phyloP scores from a whole-genome alignment of 2,329 filamentous ascomycete species.

The Epicoccum nigrum region DNA sequence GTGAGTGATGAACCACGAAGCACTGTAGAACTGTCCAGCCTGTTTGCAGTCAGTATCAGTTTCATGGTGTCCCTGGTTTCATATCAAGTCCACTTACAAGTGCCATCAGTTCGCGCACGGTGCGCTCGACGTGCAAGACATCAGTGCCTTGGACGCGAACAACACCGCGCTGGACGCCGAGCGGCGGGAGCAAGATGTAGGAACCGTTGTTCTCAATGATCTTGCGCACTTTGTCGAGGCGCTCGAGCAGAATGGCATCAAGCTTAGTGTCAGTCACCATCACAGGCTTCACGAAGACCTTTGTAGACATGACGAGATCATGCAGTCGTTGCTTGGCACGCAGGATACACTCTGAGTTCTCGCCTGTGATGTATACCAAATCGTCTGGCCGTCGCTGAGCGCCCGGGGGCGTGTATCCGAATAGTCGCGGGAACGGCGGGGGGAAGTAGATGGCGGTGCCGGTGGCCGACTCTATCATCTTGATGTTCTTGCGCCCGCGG shows the following conservation, averaged over 20 bases:
- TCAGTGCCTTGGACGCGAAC: conserved; percentile 93
- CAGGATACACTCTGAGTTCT: conserved; percentile 81
- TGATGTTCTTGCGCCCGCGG: conserved; percentile 95
- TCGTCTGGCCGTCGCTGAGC: conserved; percentile 82
- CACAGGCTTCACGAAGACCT: conserved; percentile 84
- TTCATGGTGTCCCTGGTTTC: conserved; percentile 3
- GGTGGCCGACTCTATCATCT: conserved; percentile 92
- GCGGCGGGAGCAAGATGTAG: conserved; percentile 87
- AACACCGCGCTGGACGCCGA: conserved; percentile 82
- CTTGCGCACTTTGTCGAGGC: conserved; percentile 95
- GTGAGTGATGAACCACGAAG: conserved; percentile 91
- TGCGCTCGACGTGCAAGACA: conserved; percentile 91
- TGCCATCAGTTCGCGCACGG: conserved; percentile 93
- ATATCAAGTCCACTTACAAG: conserved; percentile 63
- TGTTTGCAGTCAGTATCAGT: conserved; percentile 48
- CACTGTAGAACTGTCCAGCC: conserved; percentile 97
- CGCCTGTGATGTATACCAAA: conserved; percentile 94
- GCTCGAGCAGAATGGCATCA: conserved; percentile 87
- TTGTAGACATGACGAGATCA: conserved; percentile 79
- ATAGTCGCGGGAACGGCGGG: conserved; percentile 88
- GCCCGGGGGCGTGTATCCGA: conserved; percentile 84
- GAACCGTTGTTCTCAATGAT: conserved; percentile 97
- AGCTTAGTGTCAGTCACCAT: conserved; percentile 90
- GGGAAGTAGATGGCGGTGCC: conserved; percentile 98
- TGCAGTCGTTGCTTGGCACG: conserved; percentile 90